Base-by-base conservation (phyloP, 306 rosid species). In the Astragalus glycyphyllos region DNA sequence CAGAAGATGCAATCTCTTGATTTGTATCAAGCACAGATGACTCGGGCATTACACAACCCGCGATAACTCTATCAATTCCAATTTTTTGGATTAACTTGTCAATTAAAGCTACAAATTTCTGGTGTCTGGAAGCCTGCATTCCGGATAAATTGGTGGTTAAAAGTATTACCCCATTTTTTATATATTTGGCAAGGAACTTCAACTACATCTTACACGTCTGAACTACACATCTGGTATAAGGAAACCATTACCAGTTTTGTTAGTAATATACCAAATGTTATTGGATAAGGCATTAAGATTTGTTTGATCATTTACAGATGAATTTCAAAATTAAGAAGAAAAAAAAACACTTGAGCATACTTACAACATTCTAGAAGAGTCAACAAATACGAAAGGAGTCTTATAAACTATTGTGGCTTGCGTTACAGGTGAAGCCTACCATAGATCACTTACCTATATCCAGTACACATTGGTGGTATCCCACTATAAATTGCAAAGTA, bases 121-220 rank as follows among this genome's bases (percentile, higher is more conserved):
- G 75, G 72, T 82, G 73, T 53, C 92, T 90, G 53, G 85, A 83
- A 73, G 75, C 89, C 97, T 94, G 98, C 90, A 87, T 35, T 68
- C 68, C 58, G 61, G 45, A 81, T 20, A 73, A 42, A 60, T n/a
- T 64, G 41, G 68, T 42, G 65, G 59, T 76, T 68, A 75, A 48
- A 72, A 68, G 66, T 62, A 62, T 66, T 44, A 63, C 45, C 16
- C 44, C 7, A 4, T 57, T 44, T 58, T 69, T 35, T 49, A 70
- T 59, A n/a, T 26, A 41, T 50, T 50, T 44, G 47, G 16, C 62
- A 51, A 51, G 42, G 20, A 69, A 61, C 17, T 38, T 77, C 64
- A 47, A 65, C 75, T 63, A 17, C 29, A 20, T n/a, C n/a, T n/a
- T n/a, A n/a, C n/a, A n/a, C n/a, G n/a, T n/a, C n/a, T n/a, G n/a